Percentiles rank a stretch among this genome's conserved stretches.
Evolutionary conservation across 768 basidiomycete genomes (phyloP).

Genomic region (Lactarius quietus): DNA sequence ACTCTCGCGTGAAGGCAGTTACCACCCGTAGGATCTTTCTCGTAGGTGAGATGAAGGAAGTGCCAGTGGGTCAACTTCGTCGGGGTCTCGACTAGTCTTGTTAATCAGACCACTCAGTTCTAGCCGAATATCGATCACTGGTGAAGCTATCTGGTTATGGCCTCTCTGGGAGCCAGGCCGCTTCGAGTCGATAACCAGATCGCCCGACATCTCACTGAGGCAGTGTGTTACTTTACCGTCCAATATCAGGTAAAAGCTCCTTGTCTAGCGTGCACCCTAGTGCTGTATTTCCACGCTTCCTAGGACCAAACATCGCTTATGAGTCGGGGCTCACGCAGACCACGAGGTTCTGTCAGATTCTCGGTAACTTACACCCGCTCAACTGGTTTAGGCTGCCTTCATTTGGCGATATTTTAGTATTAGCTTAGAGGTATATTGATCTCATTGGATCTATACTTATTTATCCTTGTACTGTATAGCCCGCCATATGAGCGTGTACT

Average conservation of each 20-base stretch:
- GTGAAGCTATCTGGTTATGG: neutral
- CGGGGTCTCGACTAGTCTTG: slow-evolving; percentile 36
- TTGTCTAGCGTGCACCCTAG: slow-evolving; percentile 56
- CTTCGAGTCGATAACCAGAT: slow-evolving; percentile 49
- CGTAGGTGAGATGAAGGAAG: slow-evolving; percentile 52
- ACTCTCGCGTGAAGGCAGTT: slow-evolving; percentile 43
- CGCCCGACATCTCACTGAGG: slow-evolving; percentile 57
- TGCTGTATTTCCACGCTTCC: slow-evolving; percentile 51
- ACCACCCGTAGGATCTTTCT: slow-evolving; percentile 53
- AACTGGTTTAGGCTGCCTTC: slow-evolving; percentile 71
- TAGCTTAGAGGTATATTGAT: slow-evolving; percentile 1
- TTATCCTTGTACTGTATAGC: slow-evolving; percentile 19
- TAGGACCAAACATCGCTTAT: slow-evolving; percentile 53
- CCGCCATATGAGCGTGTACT: neutral
- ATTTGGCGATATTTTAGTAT: neutral
- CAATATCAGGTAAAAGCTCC: slow-evolving; percentile 50
- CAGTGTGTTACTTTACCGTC: slow-evolving; percentile 51
- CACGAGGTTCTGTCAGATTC: slow-evolving; percentile 54
- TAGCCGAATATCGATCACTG: slow-evolving; percentile 59
- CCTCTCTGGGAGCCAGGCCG: neutral
- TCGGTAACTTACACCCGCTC: slow-evolving; percentile 64
- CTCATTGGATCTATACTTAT: neutral
- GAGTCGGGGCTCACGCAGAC: slow-evolving; percentile 48
- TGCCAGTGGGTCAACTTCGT: slow-evolving; percentile 42
- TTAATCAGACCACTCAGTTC: slow-evolving; percentile 49